Conservation (phyloP, 2,329 filamentous ascomycete genomes). For the Thelonectria blattea region DNA sequence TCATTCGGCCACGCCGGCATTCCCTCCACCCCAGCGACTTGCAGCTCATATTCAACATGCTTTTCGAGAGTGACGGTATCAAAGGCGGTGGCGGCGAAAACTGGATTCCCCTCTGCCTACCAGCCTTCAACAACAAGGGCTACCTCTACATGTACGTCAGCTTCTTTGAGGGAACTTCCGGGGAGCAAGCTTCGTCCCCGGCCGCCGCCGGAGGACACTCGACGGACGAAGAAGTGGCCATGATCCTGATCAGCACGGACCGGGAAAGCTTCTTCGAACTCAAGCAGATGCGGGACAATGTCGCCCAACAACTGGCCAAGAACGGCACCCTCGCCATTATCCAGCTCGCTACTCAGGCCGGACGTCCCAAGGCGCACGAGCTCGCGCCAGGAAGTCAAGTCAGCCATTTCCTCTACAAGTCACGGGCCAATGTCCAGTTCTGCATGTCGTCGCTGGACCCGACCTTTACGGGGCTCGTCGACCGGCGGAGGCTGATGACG, state of each 20-base stretch:
- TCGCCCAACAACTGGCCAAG: conserved; percentile 72
- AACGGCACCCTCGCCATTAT: conserved; percentile 80
- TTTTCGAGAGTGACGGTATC: conserved; percentile 92
- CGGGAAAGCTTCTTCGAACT: conserved; percentile 94
- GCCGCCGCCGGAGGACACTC: conserved; percentile 69
- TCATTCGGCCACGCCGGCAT: conserved; percentile 91
- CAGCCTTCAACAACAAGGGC: conserved; percentile 94
- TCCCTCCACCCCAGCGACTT: conserved; percentile 94
- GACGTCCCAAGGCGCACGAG: conserved; percentile 74
- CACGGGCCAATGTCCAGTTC: conserved; percentile 92
- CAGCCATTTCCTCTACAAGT: conserved; percentile 96
- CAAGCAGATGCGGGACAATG: conserved; percentile 71
- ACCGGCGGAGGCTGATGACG: conserved; percentile 76
- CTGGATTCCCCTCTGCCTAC: conserved; percentile 95
- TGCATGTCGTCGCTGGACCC: conserved; percentile 84
- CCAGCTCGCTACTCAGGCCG: conserved; percentile 70
- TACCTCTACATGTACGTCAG: conserved; percentile 99
- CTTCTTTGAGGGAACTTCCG: conserved; percentile 73
- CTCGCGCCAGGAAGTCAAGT: conserved; percentile 82
- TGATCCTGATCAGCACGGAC: conserved; percentile 89
- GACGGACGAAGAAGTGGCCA: conserved; percentile 80
- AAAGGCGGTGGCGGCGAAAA: conserved; percentile 91
- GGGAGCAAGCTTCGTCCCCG: conserved; percentile 49
- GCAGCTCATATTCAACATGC: conserved; percentile 98
- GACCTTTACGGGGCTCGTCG: conserved; percentile 64